phyloP scores from a whole-genome alignment of 257 asterid genomes.

The Ocimum tenuiflorum region DNA sequence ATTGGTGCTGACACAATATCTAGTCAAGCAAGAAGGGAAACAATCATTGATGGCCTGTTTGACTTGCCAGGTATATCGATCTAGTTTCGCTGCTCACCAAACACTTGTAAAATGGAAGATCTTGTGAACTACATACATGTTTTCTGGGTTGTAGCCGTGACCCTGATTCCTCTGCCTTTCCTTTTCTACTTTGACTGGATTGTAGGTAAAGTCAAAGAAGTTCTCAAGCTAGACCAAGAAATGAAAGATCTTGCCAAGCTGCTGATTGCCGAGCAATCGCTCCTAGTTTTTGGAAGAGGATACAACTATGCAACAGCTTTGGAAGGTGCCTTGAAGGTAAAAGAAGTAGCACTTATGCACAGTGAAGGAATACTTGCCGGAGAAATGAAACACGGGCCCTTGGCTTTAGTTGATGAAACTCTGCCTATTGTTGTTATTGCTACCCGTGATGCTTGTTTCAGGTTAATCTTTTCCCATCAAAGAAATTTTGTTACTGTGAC shows the following conservation, averaged over 20 bases:
- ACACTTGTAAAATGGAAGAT: not conserved
- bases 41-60: constrained; percentile 71
- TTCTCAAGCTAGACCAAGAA: constrained; percentile 80
- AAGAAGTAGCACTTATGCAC: constrained; percentile 96
- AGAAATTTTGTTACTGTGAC: not conserved
- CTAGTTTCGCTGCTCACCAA: not conserved
- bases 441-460: constrained; percentile 88
- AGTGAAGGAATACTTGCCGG: constrained; percentile 98
- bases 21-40: constrained; percentile 68
- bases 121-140: not conserved
- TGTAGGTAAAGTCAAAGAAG: constrained; percentile 77
- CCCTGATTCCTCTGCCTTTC: not conserved
- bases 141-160: not conserved
- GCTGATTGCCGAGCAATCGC: constrained; percentile 76
- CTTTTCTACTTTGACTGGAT: not conserved
- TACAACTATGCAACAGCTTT: constrained; percentile 86
- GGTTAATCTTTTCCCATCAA: constrained; percentile 33
- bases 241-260: constrained; percentile 76
- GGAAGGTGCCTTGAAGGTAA: constrained; percentile 96
- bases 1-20: constrained; percentile 78
- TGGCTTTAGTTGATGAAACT: constrained; percentile 87
- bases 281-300: constrained; percentile 92
- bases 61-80: constrained; percentile 69
- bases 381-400: constrained; percentile 95
- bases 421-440: constrained; percentile 89